Base-by-base conservation (phyloP, 768 basidiomycete genomes). In the Boletellus sp. region DNA sequence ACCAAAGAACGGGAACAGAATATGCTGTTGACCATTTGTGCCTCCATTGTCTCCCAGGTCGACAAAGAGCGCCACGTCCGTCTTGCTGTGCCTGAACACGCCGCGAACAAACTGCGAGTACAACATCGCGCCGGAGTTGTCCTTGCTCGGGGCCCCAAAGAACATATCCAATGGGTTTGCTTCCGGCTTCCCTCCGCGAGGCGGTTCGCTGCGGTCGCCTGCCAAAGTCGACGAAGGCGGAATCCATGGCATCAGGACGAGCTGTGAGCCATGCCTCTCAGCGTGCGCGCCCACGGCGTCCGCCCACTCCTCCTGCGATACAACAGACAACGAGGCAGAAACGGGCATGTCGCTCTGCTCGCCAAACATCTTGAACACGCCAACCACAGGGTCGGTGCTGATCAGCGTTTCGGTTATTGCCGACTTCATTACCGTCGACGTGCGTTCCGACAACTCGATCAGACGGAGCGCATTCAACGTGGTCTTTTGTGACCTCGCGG, bases 1-100 rank as follows among this genome's bases (percentile, higher is more conserved):
- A 33, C 95, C 95, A 64, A 92, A 88, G 80, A 95, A 97, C 0
- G 94, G 90, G 36, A 94, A 63, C 65, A 94, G 82, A 24, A 97
- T 61, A 55, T 90, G 89, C 52, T 85, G 75, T 3, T 42, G 44
- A 12, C 65, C 65, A 7, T 52, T 64, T 9, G 65, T 56, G 4
- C 67, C 63, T 6, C 55, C 42, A 16, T 65, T 52, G 16, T 67
- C 48, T 60, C 65, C 85, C 22, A 85, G 75, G 65, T 97, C 95
- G 50, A 96, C 78, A 65, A 90, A 94, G 32, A 98, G 69, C 5
- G 85, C 91, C 32, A 94, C 87, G 58, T 97, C 90, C 10, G 76
- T 74, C 3, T 81, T 78, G 15, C 84, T 79, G 32, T 79, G 79
- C 32, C 80, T 67, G 62, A 95, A 97, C 2, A 96, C 81, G 31